Base-by-base conservation (phyloP, 345 rosid genomes). In the Aquilaria malaccensis region DNA sequence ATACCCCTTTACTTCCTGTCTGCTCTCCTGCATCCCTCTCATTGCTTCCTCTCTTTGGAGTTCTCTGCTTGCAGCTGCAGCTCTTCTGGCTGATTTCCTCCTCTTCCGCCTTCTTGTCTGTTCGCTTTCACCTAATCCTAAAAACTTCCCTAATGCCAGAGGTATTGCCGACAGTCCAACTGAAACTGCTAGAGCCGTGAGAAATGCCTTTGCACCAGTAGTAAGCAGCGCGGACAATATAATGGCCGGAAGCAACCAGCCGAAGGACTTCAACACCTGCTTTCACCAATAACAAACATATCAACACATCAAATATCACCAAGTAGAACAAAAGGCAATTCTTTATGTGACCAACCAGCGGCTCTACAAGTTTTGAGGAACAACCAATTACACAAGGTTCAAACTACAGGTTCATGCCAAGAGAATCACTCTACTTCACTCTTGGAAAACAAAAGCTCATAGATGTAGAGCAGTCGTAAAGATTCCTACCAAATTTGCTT, bases 181-280 rank as follows among this genome's bases (percentile, higher is more conserved):
- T 46, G 78, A 57, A 29, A 83, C 33, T 31, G 74, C 77, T 29
- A 76, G 61, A 30, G 82, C 51, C 69, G 58, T 54, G 54, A 83
- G 65, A 63, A 86, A 79, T 45, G 92, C 82, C 68, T 83, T 79
- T n/a, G 76, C 86, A 46, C 88, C 92, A n/a, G 74, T 63, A 51
- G 85, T 80, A 54, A 72, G 29, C 55, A 86, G 56, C 49, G 55
- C 49, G 1, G 88, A 77, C 33, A 76, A 13, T 50, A 79, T 54
- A 61, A 81, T 64, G n/a, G 63, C 65, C 2, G 88, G 88, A 63
- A 79, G 75, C 10, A 54, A 13, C 88, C 83, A 83, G 45, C 93
- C 93, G 62, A 60, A 83, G 56, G 88, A 81, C 74, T 74, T 76
- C 60, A 80, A 76, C 50, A 71, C 77, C 93, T 81, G 76, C 70